Conservation (phyloP, 73 alveolate species). For the Paramecium octaurelia region DNA sequence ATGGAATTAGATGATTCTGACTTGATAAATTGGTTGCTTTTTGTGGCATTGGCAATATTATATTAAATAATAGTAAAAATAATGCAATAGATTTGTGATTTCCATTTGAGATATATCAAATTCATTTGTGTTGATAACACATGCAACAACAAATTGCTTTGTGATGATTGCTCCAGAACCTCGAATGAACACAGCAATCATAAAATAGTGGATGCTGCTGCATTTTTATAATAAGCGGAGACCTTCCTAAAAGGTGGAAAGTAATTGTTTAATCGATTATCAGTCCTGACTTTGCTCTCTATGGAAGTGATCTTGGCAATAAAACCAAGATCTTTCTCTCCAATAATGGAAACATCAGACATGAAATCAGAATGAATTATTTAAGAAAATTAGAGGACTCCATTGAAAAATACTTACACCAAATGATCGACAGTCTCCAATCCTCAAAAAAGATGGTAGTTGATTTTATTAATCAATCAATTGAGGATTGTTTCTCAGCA, state of each 20-base stretch:
- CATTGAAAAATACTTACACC: slow-evolving; percentile 8
- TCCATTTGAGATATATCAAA: slow-evolving; percentile 1
- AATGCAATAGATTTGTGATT: slow-evolving; percentile 16
- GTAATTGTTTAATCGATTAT: neutral
- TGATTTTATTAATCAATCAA: neutral
- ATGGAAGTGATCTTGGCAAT: slow-evolving; percentile 17
- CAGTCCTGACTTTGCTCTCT: slow-evolving; percentile 35
- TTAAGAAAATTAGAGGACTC: slow-evolving; percentile 20
- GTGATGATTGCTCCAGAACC: slow-evolving; percentile 7
- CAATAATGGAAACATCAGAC: neutral
- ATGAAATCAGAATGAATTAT: neutral
- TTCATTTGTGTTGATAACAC: neutral
- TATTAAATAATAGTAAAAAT: neutral
- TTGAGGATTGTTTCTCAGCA: slow-evolving; percentile 40
- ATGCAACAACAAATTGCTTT: neutral
- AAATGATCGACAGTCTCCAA: neutral
- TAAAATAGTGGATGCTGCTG: neutral
- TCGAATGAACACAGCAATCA: slow-evolving; percentile 27
- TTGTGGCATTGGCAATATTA: neutral
- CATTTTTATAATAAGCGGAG: neutral
- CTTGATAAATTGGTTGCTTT: neutral
- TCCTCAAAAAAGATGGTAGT: neutral
- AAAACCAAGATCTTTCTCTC: neutral
- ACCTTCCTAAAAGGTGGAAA: slow-evolving; percentile 34
- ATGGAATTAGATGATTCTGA: too few species aligned